phyloP scores from a whole-genome alignment of 305 asterid genomes.

The Euphrasia arctica region DNA sequence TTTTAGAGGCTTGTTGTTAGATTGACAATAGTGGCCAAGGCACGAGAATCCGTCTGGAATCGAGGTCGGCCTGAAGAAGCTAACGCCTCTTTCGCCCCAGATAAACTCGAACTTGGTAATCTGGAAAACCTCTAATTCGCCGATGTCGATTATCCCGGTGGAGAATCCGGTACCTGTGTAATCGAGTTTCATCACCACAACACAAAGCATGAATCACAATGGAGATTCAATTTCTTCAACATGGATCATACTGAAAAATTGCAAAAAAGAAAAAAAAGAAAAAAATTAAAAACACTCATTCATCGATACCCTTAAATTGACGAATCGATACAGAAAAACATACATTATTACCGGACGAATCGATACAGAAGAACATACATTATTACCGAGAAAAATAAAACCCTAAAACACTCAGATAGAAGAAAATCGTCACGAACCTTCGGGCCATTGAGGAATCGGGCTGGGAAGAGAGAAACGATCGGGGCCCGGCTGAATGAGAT shows the following conservation, averaged over 20 bases:
- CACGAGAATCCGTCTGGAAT: slow-evolving; percentile 65
- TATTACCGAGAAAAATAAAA: not conserved
- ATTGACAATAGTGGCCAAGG: slow-evolving; percentile 78
- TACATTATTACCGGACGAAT: not conserved
- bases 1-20: slow-evolving; percentile 56
- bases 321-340: too few relatives aligned
- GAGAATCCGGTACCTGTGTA: slow-evolving; percentile 67
- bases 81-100: slow-evolving; percentile 57
- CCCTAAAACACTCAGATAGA: not conserved
- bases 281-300: too few relatives aligned
- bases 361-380: too few relatives aligned
- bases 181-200: not conserved
- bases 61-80: slow-evolving; percentile 62
- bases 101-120: slow-evolving; percentile 55
- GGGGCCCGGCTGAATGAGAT: slow-evolving; percentile 37
- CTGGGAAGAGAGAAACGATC: slow-evolving; percentile 58
- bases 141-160: slow-evolving; percentile 47
- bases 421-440: slow-evolving; percentile 34
- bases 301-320: not conserved
- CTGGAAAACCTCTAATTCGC: slow-evolving; percentile 71
- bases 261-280: too few relatives aligned
- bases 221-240: too few relatives aligned
- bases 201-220: too few relatives aligned
- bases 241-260: too few relatives aligned
- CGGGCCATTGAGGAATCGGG: slow-evolving; percentile 78